Evolutionary conservation across 805 yeast genomes (phyloP), one percentile per base, ranked within the genome.

Genomic region (Candida stauntonica): DNA sequence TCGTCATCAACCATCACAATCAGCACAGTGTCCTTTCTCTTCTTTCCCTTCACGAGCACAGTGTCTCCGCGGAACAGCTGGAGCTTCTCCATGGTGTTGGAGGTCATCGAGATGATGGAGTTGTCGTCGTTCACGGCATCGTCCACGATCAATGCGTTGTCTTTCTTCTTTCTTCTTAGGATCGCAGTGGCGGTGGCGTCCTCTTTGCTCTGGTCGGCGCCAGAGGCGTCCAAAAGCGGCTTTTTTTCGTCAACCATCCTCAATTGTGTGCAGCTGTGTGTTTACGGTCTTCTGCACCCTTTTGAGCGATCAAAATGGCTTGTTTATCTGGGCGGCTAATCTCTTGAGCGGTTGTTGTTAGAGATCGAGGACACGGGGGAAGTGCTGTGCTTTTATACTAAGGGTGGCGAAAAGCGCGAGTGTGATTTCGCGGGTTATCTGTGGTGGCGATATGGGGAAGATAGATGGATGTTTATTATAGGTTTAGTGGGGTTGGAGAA

Each of bases 61-160:
- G 98, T 93, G 61, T 93, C 99, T 54, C 99, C 99, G 48, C 98
- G 80, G 77, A 93, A 93, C 61, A 93, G 74, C 64, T 93, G 95
- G 45, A 93, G 72, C 56, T 82, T 73, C 60, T 93, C 99, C 95
- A 93, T 86, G 14, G 98, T 93, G 63, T 82, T 82, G 14, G 96
- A 85, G 26, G 94, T 83, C 82, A 93, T 86, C 36, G 97, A 84
- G 61, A 93, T 86, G 48, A 91, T 94, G 20, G 98, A 88, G 67
- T 93, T 93, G 64, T 93, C 99, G 64, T 93, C 99, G 55, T 86
- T 87, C 55, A 82, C 79, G 48, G 99, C 98, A 66, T 93, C 99
- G 60, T 93, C 99, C 36, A 93, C 98, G 48, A 93, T 68, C 53
- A 93, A 71, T 37, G 95, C 45, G 64, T 93, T 93, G 60, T 85